Evolutionary conservation across 2,329 filamentous ascomycete genomes (phyloP).

Genomic region (Fusarium guadeloupense): DNA sequence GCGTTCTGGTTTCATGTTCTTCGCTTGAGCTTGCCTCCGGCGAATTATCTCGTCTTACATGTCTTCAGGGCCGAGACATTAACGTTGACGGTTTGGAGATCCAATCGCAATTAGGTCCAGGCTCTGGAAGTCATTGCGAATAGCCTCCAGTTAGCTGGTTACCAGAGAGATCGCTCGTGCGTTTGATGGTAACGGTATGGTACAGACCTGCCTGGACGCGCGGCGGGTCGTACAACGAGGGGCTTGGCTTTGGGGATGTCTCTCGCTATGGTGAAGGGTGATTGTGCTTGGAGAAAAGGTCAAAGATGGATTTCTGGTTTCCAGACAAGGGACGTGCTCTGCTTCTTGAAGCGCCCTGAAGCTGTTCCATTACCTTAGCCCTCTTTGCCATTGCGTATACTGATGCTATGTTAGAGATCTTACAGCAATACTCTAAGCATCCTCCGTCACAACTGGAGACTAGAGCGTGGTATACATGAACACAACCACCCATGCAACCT

Average conservation of each 20-base stretch:
- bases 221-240: constrained; percentile 8
- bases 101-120: constrained; percentile 19
- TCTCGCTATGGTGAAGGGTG: not conserved
- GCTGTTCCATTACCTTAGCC: too few species aligned
- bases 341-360: too few species aligned
- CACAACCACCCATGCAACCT: not conserved
- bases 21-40: constrained; percentile 13
- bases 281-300: too few species aligned
- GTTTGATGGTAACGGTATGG: not conserved
- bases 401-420: not conserved
- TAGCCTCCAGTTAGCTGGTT: not conserved
- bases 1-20: constrained; percentile 19
- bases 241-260: not conserved
- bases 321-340: too few species aligned
- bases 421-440: not conserved
- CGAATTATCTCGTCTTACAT: constrained; percentile 9
- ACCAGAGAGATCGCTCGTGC: not conserved
- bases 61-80: constrained; percentile 23
- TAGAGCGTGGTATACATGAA: not conserved
- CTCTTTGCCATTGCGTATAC: not conserved
- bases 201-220: constrained; percentile 19
- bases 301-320: too few species aligned
- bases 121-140: constrained; percentile 1
- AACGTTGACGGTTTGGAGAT: not conserved
- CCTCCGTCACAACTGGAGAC: not conserved